Evolutionary conservation across 1,139 yeast species (phyloP).

Genomic region (Hemisphaericaspora lyxosophila): DNA sequence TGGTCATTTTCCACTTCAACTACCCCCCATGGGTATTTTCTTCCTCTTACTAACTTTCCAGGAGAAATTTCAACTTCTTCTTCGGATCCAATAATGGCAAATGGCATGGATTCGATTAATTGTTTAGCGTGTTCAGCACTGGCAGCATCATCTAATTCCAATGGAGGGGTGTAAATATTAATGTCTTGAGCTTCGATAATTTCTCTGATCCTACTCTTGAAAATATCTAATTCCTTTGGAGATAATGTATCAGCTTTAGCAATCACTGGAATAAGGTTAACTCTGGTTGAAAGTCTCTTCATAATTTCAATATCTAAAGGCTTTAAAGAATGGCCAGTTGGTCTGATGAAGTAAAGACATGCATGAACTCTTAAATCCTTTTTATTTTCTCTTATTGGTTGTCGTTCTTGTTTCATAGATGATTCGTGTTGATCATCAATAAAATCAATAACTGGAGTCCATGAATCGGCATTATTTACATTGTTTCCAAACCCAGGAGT

Average conservation of each 20-base stretch:
- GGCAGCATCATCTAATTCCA: slow-evolving; percentile 70
- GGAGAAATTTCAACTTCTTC: slow-evolving; percentile 75
- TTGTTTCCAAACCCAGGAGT: slow-evolving; percentile 99
- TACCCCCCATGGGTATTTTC: slow-evolving; percentile 97
- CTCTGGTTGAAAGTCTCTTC: slow-evolving; percentile 63
- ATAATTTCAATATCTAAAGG: slow-evolving; percentile 91
- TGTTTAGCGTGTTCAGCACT: slow-evolving; percentile 80
- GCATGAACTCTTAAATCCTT: slow-evolving; percentile 94
- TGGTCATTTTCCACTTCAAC: slow-evolving; percentile 96
- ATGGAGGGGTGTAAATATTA: slow-evolving; percentile 85
- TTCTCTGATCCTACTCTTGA: slow-evolving; percentile 85
- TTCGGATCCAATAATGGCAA: slow-evolving; percentile 89
- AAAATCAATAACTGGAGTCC: slow-evolving; percentile 92
- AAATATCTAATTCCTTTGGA: slow-evolving; percentile 73
- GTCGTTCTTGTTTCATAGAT: slow-evolving; percentile 94
- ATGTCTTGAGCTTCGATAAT: slow-evolving; percentile 92
- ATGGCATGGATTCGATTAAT: slow-evolving; percentile 89
- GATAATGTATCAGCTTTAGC: slow-evolving; percentile 90
- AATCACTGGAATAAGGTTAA: slow-evolving; percentile 74
- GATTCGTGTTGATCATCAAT: slow-evolving; percentile 96
- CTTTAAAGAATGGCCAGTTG: slow-evolving; percentile 92
- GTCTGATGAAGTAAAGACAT: slow-evolving; percentile 90
- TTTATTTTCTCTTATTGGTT: slow-evolving; percentile 69
- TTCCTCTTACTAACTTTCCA: slow-evolving; percentile 79
- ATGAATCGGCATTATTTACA: slow-evolving; percentile 87